Evolutionary conservation across 2,329 filamentous ascomycete species (phyloP).

Genomic region (Alternaria infectoria): DNA sequence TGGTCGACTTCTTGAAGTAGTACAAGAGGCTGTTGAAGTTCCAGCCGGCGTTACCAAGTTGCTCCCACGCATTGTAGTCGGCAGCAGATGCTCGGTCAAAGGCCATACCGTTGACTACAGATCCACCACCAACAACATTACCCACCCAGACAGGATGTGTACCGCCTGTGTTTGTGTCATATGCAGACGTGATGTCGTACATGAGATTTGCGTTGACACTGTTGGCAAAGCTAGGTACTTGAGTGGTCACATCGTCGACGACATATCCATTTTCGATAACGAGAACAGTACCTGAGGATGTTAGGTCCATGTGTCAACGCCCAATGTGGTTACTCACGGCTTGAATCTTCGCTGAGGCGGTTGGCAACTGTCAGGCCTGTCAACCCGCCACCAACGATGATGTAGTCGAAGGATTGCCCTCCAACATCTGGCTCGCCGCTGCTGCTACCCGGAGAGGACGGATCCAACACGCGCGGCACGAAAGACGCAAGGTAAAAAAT

Average conservation of each 20-base stretch:
- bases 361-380: conserved; percentile 40
- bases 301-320: neutral
- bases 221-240: conserved; percentile 30
- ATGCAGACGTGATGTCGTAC: conserved; percentile 34
- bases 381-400: conserved; percentile 41
- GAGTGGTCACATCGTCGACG: conserved; percentile 29
- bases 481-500: conserved; percentile 23
- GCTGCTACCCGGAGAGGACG: neutral
- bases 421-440: conserved; percentile 18
- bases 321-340: conserved; percentile 12
- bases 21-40: conserved; percentile 34
- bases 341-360: conserved; percentile 36
- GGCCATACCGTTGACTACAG: conserved; percentile 49
- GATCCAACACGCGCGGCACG: conserved; percentile 13
- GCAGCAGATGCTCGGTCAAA: conserved; percentile 45
- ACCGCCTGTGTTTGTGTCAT: conserved; percentile 21
- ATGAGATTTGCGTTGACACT: conserved; percentile 28
- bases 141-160: conserved; percentile 25
- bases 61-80: conserved; percentile 62
- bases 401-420: conserved; percentile 38
- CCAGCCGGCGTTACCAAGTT: conserved; percentile 62
- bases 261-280: conserved; percentile 37
- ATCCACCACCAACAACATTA: conserved; percentile 46
- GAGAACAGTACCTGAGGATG: conserved; percentile 28
- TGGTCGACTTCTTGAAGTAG: conserved; percentile 43